Base-by-base conservation (phyloP, 768 basidiomycete genomes). In the Lactarius sp. region DNA sequence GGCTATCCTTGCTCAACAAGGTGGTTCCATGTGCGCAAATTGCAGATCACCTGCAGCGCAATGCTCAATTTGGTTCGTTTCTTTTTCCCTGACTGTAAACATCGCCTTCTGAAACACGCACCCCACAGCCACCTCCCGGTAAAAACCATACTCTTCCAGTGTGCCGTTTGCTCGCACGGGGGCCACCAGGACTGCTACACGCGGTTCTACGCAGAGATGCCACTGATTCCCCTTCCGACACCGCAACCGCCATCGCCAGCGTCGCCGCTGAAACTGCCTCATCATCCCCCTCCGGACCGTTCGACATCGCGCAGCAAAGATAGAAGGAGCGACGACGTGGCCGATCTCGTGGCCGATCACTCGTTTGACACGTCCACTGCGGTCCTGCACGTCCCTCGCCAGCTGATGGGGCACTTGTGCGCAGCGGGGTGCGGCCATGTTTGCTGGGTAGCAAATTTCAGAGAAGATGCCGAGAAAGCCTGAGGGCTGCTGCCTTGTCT, bases 391-490 rank as follows among this genome's bases (percentile, higher is more conserved):
- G 22, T 53, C 50, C 56, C 22, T 44, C 66, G 50, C 36, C 39
- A 66, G 44, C 39, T 83, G 41, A 71, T 75, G 13, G 89, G 85
- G 3, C 85, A 88, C 71, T 80, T 78, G 0, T 92, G 91, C 74
- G 87, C 88, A 14, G 82, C 88, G 49, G 91, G 90, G 4, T 93
- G 90, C 74, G 90, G 91, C 0, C 91, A 93, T 75, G 81, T 80
- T 67, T 93, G 90, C 68, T 92, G 89, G 89, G 82, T 81, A 16
- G 77, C 78, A 13, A 75, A 73, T 52, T 70, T 69, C 51, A 42
- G 63, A 31, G 56, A 61, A 52, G 65, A 68, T 4, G 31, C 51
- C 2, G 65, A 66, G 52, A 58, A 53, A n/a, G 7, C 44, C 13
- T 65, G 59, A 64, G 6, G 41, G 20, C 18, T 12, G 20, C 18